Base-by-base conservation (phyloP, 345 rosid genomes). In the Brassica rapa region DNA sequence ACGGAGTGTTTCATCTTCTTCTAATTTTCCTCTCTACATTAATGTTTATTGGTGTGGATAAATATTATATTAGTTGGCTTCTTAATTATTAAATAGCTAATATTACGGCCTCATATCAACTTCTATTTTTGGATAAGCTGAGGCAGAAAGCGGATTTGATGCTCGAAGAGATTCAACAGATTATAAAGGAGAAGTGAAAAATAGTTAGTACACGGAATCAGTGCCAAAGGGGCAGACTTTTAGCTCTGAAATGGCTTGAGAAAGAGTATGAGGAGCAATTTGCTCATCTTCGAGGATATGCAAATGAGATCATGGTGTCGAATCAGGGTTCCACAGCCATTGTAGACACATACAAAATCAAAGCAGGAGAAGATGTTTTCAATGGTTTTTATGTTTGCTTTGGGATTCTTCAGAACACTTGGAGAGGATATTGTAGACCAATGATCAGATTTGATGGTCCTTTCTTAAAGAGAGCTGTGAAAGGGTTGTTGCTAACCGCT, bases 11-110 rank as follows among this genome's bases (percentile, higher is more conserved):
- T 80, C 71, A 74, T 63, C 55, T 19, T 74, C 79, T 80, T 80
- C 79, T 80, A 33, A 62, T 69, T 80, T 75, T 74, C 83, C 59
- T 80, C 75, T 80, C 66, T 74, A 70, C 79, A 69, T 74, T 14
- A 35, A 62, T 62, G 27, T 37, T 74, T 4, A 68, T 74, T 80
- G 78, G 82, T 43, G 1, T 5, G 10, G 8, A 32, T 49, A n/a
- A 10, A 4, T 77, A 23, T 63, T 66, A 65, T 35, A 63, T 64
- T 64, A 78, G 72, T 21, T 71, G 55, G 67, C 27, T 65, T 55
- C n/a, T 77, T 64, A 64, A 68, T 73, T 16, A 68, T 49, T 3
- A 59, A 66, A 62, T 46, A 39, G 8, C 2, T 29, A 66, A 41
- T 64, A 27, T 59, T 78, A 78, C 76, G 67, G 62, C 68, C 35